Evolutionary conservation across 805 yeast species (phyloP), one percentile per base, ranked within the genome.

Genomic region (Candida golubevii): DNA sequence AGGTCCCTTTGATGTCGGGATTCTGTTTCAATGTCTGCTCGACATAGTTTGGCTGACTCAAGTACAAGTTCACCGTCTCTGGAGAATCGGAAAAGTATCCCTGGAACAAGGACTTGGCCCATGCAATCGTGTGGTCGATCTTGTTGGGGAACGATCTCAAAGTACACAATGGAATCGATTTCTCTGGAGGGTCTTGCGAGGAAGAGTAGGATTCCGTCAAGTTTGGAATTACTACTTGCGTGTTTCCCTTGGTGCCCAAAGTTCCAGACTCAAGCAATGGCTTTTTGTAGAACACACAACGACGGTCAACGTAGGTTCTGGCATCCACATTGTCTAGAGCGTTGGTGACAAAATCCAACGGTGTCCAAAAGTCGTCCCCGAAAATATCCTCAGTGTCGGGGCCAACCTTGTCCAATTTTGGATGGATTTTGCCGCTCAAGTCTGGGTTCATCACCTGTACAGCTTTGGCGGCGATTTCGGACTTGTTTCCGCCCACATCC

Each of bases 251-350:
- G 15, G 99, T 91, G 54, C 99, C 99, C 56, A 93, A 77, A 34
- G 99, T 93, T 48, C 99, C 99, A 9, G 96, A 85, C 71, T 93
- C 99, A 49, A 93, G 76, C 56, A 93, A 75, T 15, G 99, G 88
- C 67, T 89, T 90, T 59, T 81, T 79, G 78, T 78, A 93, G 63
- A 89, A 89, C 36, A 93, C 88, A 73, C 99, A 93, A 61, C 97
- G 87, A 63, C 96, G 84, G 65, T 93, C 99, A 48, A 93, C 97
- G 61, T 93, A 93, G 12, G 96, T 86, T 74, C 99, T 84, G 18
- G 99, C 99, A 54, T 93, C 99, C 43, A 93, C 91, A 57, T 93
- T 93, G 69, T 93, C 99, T 61, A 93, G 76, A 15, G 99, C 99
- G 62, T 93, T 93, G 28, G 97, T 89, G 39, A 93, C 98, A 54